phyloP scores from a whole-genome alignment of 2,329 filamentous ascomycete species.

The Fusarium tanahbumbuense region DNA sequence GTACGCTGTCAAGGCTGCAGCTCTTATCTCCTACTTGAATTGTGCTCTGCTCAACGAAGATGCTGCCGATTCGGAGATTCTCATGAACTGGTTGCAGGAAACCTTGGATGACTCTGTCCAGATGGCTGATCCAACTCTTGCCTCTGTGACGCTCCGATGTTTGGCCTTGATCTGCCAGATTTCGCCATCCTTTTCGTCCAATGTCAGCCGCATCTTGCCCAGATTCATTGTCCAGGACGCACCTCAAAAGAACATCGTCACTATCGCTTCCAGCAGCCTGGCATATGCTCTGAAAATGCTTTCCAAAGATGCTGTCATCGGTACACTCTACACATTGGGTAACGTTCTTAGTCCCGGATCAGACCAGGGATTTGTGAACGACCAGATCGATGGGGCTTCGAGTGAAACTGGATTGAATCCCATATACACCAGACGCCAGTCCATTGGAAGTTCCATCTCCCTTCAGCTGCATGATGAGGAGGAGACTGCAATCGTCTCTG shows the following conservation, averaged over 20 bases:
- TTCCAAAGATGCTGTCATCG: conserved; percentile 93
- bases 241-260: conserved; percentile 75
- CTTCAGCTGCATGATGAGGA: conserved; percentile 80
- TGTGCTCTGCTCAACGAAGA: conserved; percentile 86
- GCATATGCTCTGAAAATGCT: conserved; percentile 83
- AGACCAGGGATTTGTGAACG: conserved; percentile 66
- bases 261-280: conserved; percentile 84
- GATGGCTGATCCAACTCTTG: conserved; percentile 83
- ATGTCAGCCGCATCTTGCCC: conserved; percentile 81
- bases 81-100: conserved; percentile 88
- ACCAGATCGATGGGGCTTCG: conserved; percentile 57
- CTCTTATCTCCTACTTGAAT: conserved; percentile 85
- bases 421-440: conserved; percentile 66
- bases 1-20: conserved; percentile 85
- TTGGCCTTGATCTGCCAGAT: conserved; percentile 85
- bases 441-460: conserved; percentile 82
- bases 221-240: conserved; percentile 89
- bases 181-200: conserved; percentile 77
- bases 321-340: conserved; percentile 94
- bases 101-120: conserved; percentile 81
- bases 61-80: conserved; percentile 78
- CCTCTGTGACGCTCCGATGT: conserved; percentile 80
- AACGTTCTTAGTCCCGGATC: conserved; percentile 87
- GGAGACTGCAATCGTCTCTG: conserved; percentile 80
- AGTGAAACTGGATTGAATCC: conserved; percentile 54